phyloP scores from a whole-genome alignment of 768 basidiomycete genomes.

The Russula brevipes region DNA sequence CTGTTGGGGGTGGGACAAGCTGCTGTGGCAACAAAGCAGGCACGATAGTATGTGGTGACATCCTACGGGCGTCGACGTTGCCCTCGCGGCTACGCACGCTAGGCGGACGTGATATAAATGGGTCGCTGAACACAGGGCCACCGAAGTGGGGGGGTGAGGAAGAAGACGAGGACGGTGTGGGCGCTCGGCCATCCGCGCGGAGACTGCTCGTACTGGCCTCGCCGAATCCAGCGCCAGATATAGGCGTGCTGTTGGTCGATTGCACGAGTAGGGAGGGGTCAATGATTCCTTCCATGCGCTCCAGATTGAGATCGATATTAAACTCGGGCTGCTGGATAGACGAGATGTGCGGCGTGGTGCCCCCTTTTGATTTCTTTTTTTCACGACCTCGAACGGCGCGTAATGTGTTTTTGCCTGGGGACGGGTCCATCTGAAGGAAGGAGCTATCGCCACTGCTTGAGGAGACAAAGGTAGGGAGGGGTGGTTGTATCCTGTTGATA shows the following conservation, averaged over 20 bases:
- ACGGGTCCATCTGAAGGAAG: constrained; percentile 29
- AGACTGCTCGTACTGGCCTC: constrained; percentile 32
- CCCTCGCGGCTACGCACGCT: constrained; percentile 16
- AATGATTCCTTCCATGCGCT: constrained; percentile 80
- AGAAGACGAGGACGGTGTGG: constrained; percentile 16
- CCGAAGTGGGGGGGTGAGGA: constrained; percentile 12
- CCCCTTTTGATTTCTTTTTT: constrained; percentile 33
- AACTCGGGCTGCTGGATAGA: constrained; percentile 37
- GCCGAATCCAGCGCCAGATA: constrained; percentile 40
- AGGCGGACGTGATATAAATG: constrained; percentile 19
- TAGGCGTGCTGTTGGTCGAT: constrained; percentile 35
- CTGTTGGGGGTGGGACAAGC: constrained; percentile 7
- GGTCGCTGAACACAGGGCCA: constrained; percentile 23
- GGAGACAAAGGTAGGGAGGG: constrained; percentile 25
- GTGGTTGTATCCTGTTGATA: constrained; percentile 14
- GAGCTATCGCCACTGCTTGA: constrained; percentile 18
- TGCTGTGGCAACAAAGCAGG: constrained; percentile 18
- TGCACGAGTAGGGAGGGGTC: constrained; percentile 36
- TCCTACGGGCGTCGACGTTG: constrained; percentile 13
- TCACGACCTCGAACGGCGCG: constrained; percentile 29
- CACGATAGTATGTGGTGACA: constrained; percentile 16
- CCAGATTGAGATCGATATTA: constrained; percentile 61
- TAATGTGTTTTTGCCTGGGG: constrained; percentile 20
- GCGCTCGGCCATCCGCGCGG: constrained; percentile 11
- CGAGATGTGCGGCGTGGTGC: constrained; percentile 31